Conservation (phyloP, 352 stramenopile species). For the Globisporangium lucens region DNA sequence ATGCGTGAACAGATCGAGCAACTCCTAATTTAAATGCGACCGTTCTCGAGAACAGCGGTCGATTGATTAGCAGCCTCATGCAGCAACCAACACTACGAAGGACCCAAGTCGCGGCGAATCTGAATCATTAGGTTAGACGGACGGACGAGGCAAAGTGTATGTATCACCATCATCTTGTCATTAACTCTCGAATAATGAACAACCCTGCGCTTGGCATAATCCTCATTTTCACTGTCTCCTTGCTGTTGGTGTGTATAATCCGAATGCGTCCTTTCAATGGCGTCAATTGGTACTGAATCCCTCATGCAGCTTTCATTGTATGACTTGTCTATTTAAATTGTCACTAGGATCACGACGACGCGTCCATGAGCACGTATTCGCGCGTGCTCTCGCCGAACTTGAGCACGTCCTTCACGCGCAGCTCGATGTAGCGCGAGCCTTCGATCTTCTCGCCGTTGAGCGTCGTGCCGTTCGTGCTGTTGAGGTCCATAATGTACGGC, state of each 20-base stretch:
- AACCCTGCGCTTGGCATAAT: conserved; percentile 1
- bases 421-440: conserved; percentile 94
- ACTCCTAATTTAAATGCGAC: conserved; percentile 96
- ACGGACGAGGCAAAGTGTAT: not conserved
- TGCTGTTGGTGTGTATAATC: not conserved
- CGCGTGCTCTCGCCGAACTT: conserved; percentile 95
- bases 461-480: conserved; percentile 97
- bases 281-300: not conserved
- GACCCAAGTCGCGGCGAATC: not conserved
- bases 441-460: conserved; percentile 95
- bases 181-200: conserved; percentile 3
- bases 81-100: not conserved
- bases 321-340: not conserved
- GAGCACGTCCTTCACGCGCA: conserved; percentile 94
- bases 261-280: not conserved
- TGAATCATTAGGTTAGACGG: not conserved
- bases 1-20: conserved; percentile 99
- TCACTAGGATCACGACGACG: conserved; percentile 17
- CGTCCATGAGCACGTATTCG: conserved; percentile 96
- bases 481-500: conserved; percentile 98
- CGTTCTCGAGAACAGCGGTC: not conserved
- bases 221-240: not conserved
- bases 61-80: conserved; percentile 16
- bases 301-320: not conserved
- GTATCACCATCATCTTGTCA: not conserved